Evolutionary conservation across 2,329 filamentous ascomycete species (phyloP), one percentile per base, ranked within the genome.

Genomic region (Fusarium falciforme): DNA sequence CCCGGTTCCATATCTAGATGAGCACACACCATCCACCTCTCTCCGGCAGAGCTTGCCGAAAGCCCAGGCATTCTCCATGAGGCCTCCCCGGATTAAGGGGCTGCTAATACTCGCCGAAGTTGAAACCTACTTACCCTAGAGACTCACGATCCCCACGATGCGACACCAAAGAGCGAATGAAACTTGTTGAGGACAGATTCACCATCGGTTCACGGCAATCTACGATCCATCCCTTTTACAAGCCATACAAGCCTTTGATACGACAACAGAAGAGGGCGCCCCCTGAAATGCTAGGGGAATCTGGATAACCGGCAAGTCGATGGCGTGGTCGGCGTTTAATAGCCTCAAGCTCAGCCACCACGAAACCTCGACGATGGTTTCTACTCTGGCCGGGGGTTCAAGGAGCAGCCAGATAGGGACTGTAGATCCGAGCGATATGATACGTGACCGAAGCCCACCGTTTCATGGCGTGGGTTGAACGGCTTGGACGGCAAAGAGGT

Each of bases 291-390:
- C n/a, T 59, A 73, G 73, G 73, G 70, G 68, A 73, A 77, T 71
- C 68, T 78, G 76, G 76, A 76, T 78, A 78, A 77, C 68, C 76
- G 76, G 76, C 76, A 78, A 71, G 47, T 25, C 61, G 58, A 76
- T 73, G 76, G 76, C 70, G 70, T 74, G 72, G 54, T 61, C 67
- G 61, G 67, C 67, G 76, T 59, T 63, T 70, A 74, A 66, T 72
- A 66, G 68, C 71, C 76, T 63, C 65, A 72, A 66, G 47, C 71
- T 74, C 67, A 65, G 68, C 71, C 71, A 73, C 71, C 57, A 69
- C 67, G 31, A 66, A 71, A 57, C 54, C 61, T 61, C 52, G 54
- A 65, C 54, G 52, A 64, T 36, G 62, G 49, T 64, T n/a, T 57
- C 59, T 25, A 61, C 58, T 59, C 20, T 52, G 14, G 27, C 47